Conservation (phyloP, 495 filamentous ascomycete species). For the Neurospora sp. region DNA sequence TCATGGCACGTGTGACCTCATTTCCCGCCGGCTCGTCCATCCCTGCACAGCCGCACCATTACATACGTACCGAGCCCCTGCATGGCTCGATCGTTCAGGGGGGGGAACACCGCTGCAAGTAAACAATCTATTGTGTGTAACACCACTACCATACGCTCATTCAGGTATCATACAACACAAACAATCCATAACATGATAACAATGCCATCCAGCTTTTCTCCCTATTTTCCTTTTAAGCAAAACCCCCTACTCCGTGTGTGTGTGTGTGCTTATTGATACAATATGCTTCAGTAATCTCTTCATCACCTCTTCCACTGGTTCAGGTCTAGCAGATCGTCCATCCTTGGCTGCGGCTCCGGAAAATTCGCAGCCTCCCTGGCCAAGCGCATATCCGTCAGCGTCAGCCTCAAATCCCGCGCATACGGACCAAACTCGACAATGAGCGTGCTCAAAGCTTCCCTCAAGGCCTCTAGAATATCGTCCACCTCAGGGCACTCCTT, state of each 20-base stretch:
- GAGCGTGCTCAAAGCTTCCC: slow-evolving; percentile 47
- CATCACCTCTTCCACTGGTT: background rate
- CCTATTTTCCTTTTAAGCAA: background rate
- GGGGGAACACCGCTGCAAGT: background rate
- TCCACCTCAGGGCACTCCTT: slow-evolving; percentile 49
- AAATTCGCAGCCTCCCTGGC: slow-evolving; percentile 51
- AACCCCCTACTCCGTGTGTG: background rate
- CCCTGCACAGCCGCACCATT: background rate
- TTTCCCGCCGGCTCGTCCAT: background rate
- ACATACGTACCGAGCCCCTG: background rate
- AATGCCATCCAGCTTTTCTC: background rate
- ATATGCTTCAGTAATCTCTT: background rate
- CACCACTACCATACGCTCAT: background rate
- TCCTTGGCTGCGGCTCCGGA: background rate
- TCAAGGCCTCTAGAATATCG: slow-evolving; percentile 47
- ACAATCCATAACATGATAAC: background rate
- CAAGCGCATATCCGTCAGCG: slow-evolving; percentile 52
- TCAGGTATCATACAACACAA: background rate
- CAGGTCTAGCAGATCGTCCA: background rate
- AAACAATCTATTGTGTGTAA: background rate
- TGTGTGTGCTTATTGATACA: background rate
- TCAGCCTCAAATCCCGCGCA: slow-evolving; percentile 52
- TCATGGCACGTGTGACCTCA: background rate
- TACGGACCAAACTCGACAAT: slow-evolving; percentile 62
- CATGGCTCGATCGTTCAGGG: background rate